Evolutionary conservation across 805 yeast genomes (phyloP).

Genomic region (Metschnikowia lunata): DNA sequence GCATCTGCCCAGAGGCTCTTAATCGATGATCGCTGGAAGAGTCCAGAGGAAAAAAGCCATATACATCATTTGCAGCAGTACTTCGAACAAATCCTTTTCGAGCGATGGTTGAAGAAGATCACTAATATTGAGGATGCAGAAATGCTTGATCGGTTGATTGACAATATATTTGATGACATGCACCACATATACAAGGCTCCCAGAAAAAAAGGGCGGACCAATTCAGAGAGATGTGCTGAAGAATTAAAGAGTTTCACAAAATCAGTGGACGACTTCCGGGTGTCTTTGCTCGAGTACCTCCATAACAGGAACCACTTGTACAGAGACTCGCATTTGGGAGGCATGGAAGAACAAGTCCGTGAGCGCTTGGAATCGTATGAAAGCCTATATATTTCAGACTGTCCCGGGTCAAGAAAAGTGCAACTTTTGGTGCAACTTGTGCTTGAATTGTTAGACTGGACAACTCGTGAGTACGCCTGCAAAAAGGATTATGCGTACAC

Average conservation of each 20-base stretch:
- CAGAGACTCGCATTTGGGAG: not conserved
- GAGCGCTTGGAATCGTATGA: not conserved
- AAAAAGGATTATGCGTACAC: not conserved
- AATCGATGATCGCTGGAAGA: not conserved
- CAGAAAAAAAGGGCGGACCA: too few species aligned
- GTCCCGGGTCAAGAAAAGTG: not conserved
- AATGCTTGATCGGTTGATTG: not conserved
- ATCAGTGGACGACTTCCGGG: not conserved
- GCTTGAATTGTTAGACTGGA: conserved; percentile 1
- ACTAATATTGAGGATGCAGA: not conserved
- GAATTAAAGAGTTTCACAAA: not conserved
- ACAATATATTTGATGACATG: not conserved
- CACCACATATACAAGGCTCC: not conserved
- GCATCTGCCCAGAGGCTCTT: not conserved
- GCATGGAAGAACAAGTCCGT: not conserved
- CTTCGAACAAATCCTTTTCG: conserved; percentile 5
- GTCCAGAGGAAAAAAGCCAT: not conserved
- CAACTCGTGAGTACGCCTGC: not conserved
- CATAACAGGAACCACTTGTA: conserved; percentile 1
- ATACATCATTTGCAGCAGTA: not conserved
- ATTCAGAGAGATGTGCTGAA: too few species aligned
- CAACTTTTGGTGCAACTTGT: not conserved
- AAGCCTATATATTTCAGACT: not conserved
- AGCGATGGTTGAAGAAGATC: conserved; percentile 1
- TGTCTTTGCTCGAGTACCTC: not conserved